These are phyloP conservation scores for Suillus brevipes DNA, from an alignment of 768 basidiomycete genomes.

Conservation along the genomic window DNA sequence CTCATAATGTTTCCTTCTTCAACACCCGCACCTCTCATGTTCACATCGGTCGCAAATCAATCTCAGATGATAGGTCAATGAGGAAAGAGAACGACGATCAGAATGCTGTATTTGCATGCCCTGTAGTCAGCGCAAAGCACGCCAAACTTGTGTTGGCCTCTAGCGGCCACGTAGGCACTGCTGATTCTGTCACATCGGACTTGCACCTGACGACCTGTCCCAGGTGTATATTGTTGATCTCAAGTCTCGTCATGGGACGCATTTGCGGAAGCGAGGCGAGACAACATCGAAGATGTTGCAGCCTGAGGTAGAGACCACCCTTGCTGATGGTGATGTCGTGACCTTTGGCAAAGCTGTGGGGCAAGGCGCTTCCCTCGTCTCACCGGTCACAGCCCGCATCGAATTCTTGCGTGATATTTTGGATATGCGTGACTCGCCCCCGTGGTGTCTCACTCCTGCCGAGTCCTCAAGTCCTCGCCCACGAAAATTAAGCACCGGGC, in stretches of 20 bases:
- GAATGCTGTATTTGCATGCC: constrained; percentile 68
- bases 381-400: constrained; percentile 61
- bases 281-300: constrained; percentile 46
- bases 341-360: constrained; percentile 81
- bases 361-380: constrained; percentile 57
- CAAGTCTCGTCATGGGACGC: constrained; percentile 76
- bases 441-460: constrained; percentile 12
- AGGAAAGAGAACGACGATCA: constrained; percentile 41
- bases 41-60: constrained; percentile 67
- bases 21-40: constrained; percentile 52
- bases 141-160: constrained; percentile 76
- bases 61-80: constrained; percentile 43
- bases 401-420: constrained; percentile 42
- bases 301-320: constrained; percentile 54
- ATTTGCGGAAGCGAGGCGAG: constrained; percentile 57
- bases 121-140: constrained; percentile 77
- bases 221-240: constrained; percentile 74
- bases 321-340: constrained; percentile 67
- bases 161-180: constrained; percentile 58
- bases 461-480: constrained; percentile 33
- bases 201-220: constrained; percentile 16
- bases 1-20: constrained; percentile 51
- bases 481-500: constrained; percentile 48
- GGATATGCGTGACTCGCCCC: constrained; percentile 22
- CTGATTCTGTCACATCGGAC: constrained; percentile 17